phyloP scores from a whole-genome alignment of 2,329 filamentous ascomycete genomes.

The Ophiostoma australiae region DNA sequence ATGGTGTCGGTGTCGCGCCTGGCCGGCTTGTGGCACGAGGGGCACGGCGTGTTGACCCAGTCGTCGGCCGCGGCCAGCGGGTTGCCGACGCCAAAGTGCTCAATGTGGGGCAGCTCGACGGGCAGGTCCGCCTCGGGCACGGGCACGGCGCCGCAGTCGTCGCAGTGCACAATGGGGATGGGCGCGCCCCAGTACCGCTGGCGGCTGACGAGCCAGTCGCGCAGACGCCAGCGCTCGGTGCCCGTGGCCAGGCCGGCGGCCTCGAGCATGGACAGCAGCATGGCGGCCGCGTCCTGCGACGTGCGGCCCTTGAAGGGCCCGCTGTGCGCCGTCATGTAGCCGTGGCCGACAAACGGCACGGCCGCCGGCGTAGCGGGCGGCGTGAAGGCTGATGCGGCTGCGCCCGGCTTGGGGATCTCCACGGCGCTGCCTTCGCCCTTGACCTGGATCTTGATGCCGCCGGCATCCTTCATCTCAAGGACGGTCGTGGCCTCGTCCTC shows the following conservation, averaged over 20 bases:
- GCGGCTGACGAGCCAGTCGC: slow-evolving; percentile 89
- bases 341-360: slow-evolving; percentile 59
- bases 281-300: slow-evolving; percentile 57
- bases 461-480: slow-evolving; percentile 29
- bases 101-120: slow-evolving; percentile 65
- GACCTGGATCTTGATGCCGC: slow-evolving; percentile 11
- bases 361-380: background rate
- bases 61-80: slow-evolving; percentile 66
- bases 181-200: slow-evolving; percentile 90
- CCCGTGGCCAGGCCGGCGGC: slow-evolving; percentile 53
- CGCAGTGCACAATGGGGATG: slow-evolving; percentile 82
- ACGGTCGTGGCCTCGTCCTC: slow-evolving; percentile 44
- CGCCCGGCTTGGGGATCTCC: background rate
- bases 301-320: slow-evolving; percentile 59
- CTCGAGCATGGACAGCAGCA: slow-evolving; percentile 55
- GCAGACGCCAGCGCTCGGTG: slow-evolving; percentile 71
- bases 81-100: slow-evolving; percentile 68
- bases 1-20: slow-evolving; percentile 88
- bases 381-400: background rate
- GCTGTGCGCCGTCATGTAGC: slow-evolving; percentile 62
- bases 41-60: slow-evolving; percentile 73
- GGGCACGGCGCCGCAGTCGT: slow-evolving; percentile 69
- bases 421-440: background rate
- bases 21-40: slow-evolving; percentile 64
- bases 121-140: slow-evolving; percentile 74